phyloP scores from a whole-genome alignment of 83 land plant species.

The Diphasiastrum complanatum region DNA sequence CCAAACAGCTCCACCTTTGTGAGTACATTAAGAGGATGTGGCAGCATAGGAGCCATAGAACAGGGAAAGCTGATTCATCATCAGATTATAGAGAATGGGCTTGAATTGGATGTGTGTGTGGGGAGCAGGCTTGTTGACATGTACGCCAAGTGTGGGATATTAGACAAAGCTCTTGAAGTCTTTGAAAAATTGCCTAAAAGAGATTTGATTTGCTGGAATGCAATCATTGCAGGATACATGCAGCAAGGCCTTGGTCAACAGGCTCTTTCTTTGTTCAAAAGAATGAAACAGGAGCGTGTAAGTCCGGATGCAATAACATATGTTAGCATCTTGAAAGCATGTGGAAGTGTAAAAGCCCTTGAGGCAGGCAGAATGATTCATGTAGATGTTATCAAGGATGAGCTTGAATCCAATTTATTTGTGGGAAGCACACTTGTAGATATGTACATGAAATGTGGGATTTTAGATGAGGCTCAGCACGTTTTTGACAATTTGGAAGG shows the following conservation, averaged over 20 bases:
- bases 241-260: not conserved
- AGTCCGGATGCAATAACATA: not conserved
- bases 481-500: not conserved
- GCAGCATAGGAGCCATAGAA: not conserved
- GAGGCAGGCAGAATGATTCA: not conserved
- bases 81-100: not conserved
- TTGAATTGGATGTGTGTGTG: not conserved
- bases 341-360: not conserved
- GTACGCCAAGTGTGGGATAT: slow-evolving; percentile 3
- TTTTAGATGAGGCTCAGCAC: not conserved
- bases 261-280: not conserved
- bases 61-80: not conserved
- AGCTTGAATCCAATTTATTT: not conserved
- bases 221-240: not conserved
- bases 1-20: no score
- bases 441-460: slow-evolving; percentile 1
- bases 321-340: slow-evolving; percentile 1
- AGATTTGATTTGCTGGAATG: not conserved
- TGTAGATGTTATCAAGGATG: not conserved
- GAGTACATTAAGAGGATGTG: not conserved
- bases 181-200: not conserved
- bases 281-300: not conserved
- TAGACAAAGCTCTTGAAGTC: not conserved
- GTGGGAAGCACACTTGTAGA: not conserved
- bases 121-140: not conserved